Base-by-base conservation (phyloP, 257 asterid genomes). In the Gardenia jasminoides region DNA sequence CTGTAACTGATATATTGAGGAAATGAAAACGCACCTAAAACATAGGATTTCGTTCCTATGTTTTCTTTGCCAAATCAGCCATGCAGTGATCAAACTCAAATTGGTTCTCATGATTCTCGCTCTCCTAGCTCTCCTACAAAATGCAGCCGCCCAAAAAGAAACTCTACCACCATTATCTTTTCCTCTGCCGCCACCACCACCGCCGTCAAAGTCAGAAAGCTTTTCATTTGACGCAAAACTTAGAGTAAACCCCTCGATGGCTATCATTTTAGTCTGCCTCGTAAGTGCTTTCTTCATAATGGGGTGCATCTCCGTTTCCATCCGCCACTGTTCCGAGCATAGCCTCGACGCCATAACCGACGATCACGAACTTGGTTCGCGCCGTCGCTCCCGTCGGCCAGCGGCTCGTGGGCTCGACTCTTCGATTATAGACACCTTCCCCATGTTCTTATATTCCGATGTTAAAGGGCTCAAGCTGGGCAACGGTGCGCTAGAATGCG, bases 401-500 rank as follows among this genome's bases (percentile, higher is more conserved):
- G 12, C 48, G n/a, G 43, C 47, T n/a, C 80, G 80, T 67, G 90
- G 90, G 16, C 67, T 87, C 16, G 85, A 82, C 72, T 77, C 83
- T 24, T 33, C 31, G 0, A 52, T 87, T n/a, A 54, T 84, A 20
- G 75, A 73, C 13, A 44, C 85, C 0, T 84, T 87, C 61, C 88
- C 88, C 4, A 67, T 52, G 74, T 87, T 84, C 44, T 44, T 19
- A 39, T 87, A 87, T 59, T 82, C 88, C 1, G 85, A 87, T 22
- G 86, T 87, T 20, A 84, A 80, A 61, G 82, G 74, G 41, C 80
- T 77, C 31, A 84, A 82, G 75, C 26, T 84, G 15, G 85, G 86
- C 2, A 82, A 78, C 30, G 80, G 43, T 2, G 80, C 36, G 2
- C 80, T 87, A 15, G 90, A 84, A 72, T 87, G 90, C 67, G 88